Base-by-base conservation (phyloP, 129 eudicot genomes). In the Artemisia tridentata region DNA sequence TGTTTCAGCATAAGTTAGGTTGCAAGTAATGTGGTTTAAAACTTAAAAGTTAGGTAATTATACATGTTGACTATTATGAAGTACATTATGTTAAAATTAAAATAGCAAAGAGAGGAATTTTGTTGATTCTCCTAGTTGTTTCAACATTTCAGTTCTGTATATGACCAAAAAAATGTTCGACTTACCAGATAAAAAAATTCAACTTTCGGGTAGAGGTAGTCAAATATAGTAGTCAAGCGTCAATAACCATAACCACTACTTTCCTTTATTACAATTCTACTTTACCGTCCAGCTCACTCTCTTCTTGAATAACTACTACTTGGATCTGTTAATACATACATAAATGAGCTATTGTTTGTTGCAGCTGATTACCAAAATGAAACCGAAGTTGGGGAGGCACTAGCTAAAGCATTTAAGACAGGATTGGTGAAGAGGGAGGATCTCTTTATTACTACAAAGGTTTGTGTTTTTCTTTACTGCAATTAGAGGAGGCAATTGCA, bases 341-440 rank as follows among this genome's bases (percentile, higher is more conserved):
- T 25, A 20, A 25, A 25, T 25, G 1, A 25, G 29, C 1, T 25
- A 25, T 3, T 25, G 29, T 25, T 68, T 34, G 18, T 72, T 84
- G 85, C 85, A 91, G 97, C 96, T 61, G 88, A 91, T 78, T 91
- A 91, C 71, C 80, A 83, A 75, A 91, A 91, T 72, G 97, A 91
- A 86, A 75, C 71, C 27, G 97, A 91, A 77, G 97, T 91, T 7
- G 97, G 96, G 61, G 96, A 91, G 80, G 95, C 96, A 65, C 86
- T 91, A 43, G 80, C 84, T 0, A 96, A 83, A 77, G 97, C 90
- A 50, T 79, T 91, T 71, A 68, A 84, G 69, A 68, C 84, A 2
- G 96, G 96, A 49, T 81, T 91, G n/a, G 96, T 88, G 67, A 91
- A 88, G 84, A 88, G 97, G 70, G 97, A 91, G 69, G 96, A 88